Evolutionary conservation across 257 asterid genomes (phyloP).

Genomic region (Primulina eburnea): DNA sequence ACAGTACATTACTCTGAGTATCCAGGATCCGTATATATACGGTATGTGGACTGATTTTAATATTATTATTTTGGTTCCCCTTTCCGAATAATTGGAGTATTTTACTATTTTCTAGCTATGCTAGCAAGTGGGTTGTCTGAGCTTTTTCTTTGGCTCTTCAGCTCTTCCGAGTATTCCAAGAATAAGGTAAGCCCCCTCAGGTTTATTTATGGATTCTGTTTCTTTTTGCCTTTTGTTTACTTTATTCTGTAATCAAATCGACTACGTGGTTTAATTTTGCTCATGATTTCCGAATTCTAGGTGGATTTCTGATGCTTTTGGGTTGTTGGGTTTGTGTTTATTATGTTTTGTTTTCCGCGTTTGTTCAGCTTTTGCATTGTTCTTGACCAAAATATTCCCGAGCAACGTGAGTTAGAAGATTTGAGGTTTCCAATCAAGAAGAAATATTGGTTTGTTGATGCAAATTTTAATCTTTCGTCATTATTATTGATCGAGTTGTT

Average conservation of each 20-base stretch:
- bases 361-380: slow-evolving; percentile 6
- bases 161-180: slow-evolving; percentile 21
- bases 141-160: slow-evolving; percentile 35
- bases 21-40: background rate
- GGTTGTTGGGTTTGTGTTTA: slow-evolving; percentile 9
- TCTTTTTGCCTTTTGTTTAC: background rate
- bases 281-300: background rate
- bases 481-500: background rate
- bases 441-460: background rate
- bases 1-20: background rate
- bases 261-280: background rate
- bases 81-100: background rate
- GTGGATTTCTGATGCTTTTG: background rate
- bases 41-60: background rate
- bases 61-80: background rate
- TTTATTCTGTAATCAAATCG: background rate
- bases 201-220: background rate
- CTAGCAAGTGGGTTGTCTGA: slow-evolving; percentile 20
- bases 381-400: background rate
- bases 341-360: background rate
- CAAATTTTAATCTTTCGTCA: background rate
- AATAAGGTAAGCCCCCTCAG: background rate
- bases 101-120: background rate
- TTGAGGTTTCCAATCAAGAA: background rate
- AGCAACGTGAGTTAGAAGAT: background rate